A percentile compares a stretch with the other conserved stretches of the same genome.
Evolutionary conservation across 352 stramenopile genomes (phyloP).

Genomic region (Pythium biforme): DNA sequence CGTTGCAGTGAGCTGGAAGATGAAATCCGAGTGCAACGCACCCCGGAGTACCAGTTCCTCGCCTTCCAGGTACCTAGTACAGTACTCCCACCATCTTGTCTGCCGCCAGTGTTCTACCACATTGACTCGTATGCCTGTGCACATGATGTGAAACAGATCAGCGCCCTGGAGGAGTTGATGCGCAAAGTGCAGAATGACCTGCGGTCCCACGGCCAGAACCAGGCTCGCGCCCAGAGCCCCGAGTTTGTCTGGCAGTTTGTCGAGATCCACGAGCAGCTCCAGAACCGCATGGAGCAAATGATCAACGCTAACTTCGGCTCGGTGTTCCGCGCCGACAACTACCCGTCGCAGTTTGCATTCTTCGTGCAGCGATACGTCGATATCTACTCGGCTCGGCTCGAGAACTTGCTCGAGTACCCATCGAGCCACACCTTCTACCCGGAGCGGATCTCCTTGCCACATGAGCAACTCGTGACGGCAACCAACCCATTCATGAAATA

Average conservation of each 20-base stretch:
- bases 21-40: slow-evolving; percentile 71
- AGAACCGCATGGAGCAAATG: slow-evolving; percentile 70
- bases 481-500: slow-evolving; percentile 19
- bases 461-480: slow-evolving; percentile 38
- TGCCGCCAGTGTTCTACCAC: no score
- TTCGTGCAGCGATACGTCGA: slow-evolving; percentile 87
- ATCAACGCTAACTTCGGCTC: slow-evolving; percentile 89
- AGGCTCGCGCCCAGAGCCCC: slow-evolving; percentile 39
- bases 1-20: slow-evolving; percentile 76
- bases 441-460: slow-evolving; percentile 55
- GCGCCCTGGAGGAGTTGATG: slow-evolving; percentile 61
- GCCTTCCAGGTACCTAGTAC: slow-evolving; percentile 43
- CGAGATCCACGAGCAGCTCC: slow-evolving; percentile 57
- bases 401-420: slow-evolving; percentile 83
- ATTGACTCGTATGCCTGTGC: no score
- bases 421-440: slow-evolving; percentile 86
- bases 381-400: slow-evolving; percentile 83
- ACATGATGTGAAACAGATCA: no score
- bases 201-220: slow-evolving; percentile 31
- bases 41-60: slow-evolving; percentile 59
- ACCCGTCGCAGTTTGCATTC: slow-evolving; percentile 86
- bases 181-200: slow-evolving; percentile 60
- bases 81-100: no score
- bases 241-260: slow-evolving; percentile 63
- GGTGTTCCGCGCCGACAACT: slow-evolving; percentile 80